Base-by-base conservation (phyloP, 1,284 basidiomycete species). In the Gomphus bonarii region DNA sequence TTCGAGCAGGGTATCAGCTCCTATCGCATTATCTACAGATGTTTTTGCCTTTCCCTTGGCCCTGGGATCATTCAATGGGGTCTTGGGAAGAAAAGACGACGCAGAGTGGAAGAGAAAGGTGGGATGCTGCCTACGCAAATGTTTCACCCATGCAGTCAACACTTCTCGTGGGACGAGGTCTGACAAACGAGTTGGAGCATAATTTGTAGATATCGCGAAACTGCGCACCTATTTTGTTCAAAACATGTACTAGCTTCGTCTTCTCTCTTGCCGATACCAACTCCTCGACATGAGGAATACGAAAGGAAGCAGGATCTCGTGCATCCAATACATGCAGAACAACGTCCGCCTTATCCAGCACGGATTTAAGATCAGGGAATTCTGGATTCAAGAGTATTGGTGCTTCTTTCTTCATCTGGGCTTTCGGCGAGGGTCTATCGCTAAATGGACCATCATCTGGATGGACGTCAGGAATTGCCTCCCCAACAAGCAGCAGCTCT, bases 311-410 rank as follows among this genome's bases (percentile, higher is more conserved):
- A 1, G 93, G 91, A 68, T 95, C 93, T 49, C 91, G 77, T 1
- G 88, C 89, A 67, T 97, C 93, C 51, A 97, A 75, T 2, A 95
- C 81, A 71, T 94, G 76, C 55, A 97, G 66, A 8, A 97, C 72
- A 4, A 94, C 85, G 68, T 99, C 91, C 43, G 91, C 85, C 59
- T 79, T 78, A 63, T 92, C 84, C 61, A 98, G 68, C 7, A 86
- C 88, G n/a, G 84, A 71, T 58, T 81, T 74, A 25, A 93, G 72
- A 60, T 81, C 81, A 0, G 81, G 78, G 28, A 90, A 70, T 58
- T 85, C 83, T 9, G 77, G 80, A 65, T 87, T 85, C 42, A 89
- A 72, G 57, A 91, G 75, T 33, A 80, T 70, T 1, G 74, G 77
- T 40, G 79, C 79, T 7, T 76, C 77, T 12, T 76, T 78, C 33